Evolutionary conservation across 2,329 filamentous ascomycete genomes (phyloP), one percentile per base, ranked within the genome.

Genomic region (Pyricularia grisea): DNA sequence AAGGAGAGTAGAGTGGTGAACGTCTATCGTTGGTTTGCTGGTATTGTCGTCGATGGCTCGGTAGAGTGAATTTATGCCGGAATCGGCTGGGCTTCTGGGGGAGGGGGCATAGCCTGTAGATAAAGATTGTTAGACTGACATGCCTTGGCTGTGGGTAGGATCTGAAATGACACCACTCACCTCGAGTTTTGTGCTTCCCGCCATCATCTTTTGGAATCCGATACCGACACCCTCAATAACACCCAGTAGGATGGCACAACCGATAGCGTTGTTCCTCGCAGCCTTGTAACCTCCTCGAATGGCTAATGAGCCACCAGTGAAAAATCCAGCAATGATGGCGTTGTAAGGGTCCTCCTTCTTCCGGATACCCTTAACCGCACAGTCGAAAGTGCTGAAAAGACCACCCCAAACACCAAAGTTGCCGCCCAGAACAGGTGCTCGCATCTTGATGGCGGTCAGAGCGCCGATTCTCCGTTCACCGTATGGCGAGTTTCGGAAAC

Each of bases 311-410:
- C 95, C 95, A 76, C 93, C 94, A 4, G 95, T 98, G 81, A 97
- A 94, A 85, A 97, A 97, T 68, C 95, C 95, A 61, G 94, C 95
- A 74, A 94, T 96, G 79, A 99, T 98, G 76, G 94, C 93, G 82
- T 98, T 98, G 84, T 93, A 98, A 17, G 95, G 93, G 79, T 98
- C 95, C 80, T 99, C 95, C 89, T 97, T 98, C 85, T 95, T 92
- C 73, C 93, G 85, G 69, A 94, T 83, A 70, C 94, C 94, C 85
- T 98, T 99, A 71, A 97, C 92, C 27, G 94, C 92, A 83, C 95
- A 99, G 82, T 99, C 95, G 77, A 94, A 98, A 71, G 93, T 96
- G 75, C 90, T 93, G 85, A 98, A 98, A 70, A 98, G 84, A 73
- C 95, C 95, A 78, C 95, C 94, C 94, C 95, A 98, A 69, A 97